These are phyloP conservation scores for Hyaloscypha finlandica DNA, from an alignment of 495 filamentous ascomycete species.

Conservation along the genomic window DNA sequence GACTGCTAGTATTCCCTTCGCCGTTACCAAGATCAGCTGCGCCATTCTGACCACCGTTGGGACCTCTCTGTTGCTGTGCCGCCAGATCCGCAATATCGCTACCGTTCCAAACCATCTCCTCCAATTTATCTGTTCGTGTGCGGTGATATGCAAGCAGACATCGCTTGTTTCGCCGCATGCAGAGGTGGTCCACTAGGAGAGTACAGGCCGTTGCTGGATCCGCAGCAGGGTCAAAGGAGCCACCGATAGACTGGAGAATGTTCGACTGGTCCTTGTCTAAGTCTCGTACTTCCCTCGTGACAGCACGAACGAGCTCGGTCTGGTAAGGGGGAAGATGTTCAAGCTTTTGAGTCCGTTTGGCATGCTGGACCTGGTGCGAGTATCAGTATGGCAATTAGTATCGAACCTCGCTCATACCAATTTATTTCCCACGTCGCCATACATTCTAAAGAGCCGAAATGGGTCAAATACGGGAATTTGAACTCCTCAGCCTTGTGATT, in stretches of 20 bases:
- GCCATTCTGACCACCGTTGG: slow-evolving; percentile 33
- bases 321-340: slow-evolving; percentile 90
- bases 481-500: not conserved
- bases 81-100: slow-evolving; percentile 68
- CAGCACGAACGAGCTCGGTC: slow-evolving; percentile 83
- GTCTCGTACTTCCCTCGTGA: slow-evolving; percentile 90
- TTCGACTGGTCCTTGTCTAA: slow-evolving; percentile 85
- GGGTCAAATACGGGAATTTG: not conserved
- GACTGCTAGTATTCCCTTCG: slow-evolving; percentile 61
- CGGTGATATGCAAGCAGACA: slow-evolving; percentile 95
- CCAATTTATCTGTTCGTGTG: slow-evolving; percentile 85
- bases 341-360: slow-evolving; percentile 91
- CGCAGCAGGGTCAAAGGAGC: slow-evolving; percentile 80
- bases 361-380: slow-evolving; percentile 79
- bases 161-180: slow-evolving; percentile 94
- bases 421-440: slow-evolving; percentile 90
- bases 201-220: slow-evolving; percentile 85
- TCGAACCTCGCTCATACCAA: slow-evolving; percentile 47
- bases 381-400: not conserved
- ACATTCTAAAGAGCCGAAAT: slow-evolving; percentile 55
- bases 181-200: slow-evolving; percentile 89
- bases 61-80: slow-evolving; percentile 45
- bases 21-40: slow-evolving; percentile 47
- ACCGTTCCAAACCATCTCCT: slow-evolving; percentile 92
- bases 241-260: slow-evolving; percentile 79